phyloP scores from a whole-genome alignment of 768 basidiomycete species.

The Tephrocybe sp. region DNA sequence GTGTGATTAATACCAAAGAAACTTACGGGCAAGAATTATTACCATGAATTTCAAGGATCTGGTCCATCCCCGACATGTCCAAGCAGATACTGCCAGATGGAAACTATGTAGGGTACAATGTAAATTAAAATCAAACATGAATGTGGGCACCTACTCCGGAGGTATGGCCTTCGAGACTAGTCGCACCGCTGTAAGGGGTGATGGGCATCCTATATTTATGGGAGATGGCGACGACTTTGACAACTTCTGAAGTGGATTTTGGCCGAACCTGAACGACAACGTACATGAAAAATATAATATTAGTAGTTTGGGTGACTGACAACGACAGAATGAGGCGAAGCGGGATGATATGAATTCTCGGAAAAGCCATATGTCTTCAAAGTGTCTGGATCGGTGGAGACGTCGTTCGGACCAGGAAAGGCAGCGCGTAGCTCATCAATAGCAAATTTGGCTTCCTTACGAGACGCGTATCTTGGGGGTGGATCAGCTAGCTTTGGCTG shows the following conservation, averaged over 20 bases:
- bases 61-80: conserved; percentile 82
- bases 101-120: conserved; percentile 28
- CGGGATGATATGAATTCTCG: conserved; percentile 66
- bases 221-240: conserved; percentile 76
- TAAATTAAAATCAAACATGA: not conserved
- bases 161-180: conserved; percentile 86
- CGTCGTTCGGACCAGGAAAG: conserved; percentile 46
- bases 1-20: not conserved
- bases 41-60: conserved; percentile 78
- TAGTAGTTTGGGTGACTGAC: conserved; percentile 24
- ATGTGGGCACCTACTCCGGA: conserved; percentile 63
- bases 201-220: conserved; percentile 74
- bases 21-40: no score
- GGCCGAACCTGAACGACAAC: conserved; percentile 50
- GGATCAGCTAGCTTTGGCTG: conserved; percentile 10
- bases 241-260: conserved; percentile 76
- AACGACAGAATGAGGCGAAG: conserved; percentile 54
- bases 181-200: conserved; percentile 82
- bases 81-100: conserved; percentile 73
- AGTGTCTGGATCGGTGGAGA: conserved; percentile 51
- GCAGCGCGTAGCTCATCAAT: conserved; percentile 50
- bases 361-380: conserved; percentile 64
- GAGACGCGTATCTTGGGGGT: conserved; percentile 41
- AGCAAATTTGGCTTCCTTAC: conserved; percentile 45
- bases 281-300: conserved; percentile 5